A percentile compares a stretch with the other conserved stretches of the same genome.
These are phyloP conservation scores for Talaromyces stipitatus DNA, from an alignment of 495 filamentous ascomycete genomes.

Conservation along the genomic window DNA sequence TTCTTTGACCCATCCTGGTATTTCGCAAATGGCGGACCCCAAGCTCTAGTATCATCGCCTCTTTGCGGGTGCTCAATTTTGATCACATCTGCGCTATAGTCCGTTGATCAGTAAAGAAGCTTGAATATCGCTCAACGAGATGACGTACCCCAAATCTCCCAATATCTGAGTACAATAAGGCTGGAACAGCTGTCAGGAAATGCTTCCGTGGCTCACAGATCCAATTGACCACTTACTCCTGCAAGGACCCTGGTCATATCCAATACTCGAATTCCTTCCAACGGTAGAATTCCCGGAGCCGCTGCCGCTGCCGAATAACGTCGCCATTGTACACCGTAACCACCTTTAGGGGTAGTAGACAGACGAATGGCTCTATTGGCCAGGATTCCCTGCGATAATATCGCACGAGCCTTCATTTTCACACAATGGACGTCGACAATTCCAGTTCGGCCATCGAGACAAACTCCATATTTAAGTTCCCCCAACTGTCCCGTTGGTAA, in stretches of 20 bases:
- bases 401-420: neutral
- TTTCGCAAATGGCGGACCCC: conserved; percentile 90
- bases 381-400: neutral
- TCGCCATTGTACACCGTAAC: conserved; percentile 22
- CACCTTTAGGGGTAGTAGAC: neutral
- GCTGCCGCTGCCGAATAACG: conserved; percentile 23
- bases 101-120: conserved; percentile 11
- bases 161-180: conserved; percentile 97
- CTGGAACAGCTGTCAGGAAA: conserved; percentile 38
- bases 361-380: neutral
- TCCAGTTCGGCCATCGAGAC: neutral
- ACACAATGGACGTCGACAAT: neutral
- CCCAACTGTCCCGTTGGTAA: neutral
- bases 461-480: neutral
- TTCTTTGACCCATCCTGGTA: conserved; percentile 54
- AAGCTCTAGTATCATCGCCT: conserved; percentile 91
- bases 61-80: conserved; percentile 90
- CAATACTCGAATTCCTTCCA: conserved; percentile 79
- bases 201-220: neutral
- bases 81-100: conserved; percentile 79
- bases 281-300: conserved; percentile 46
- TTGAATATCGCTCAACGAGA: neutral
- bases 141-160: conserved; percentile 84
- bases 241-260: conserved; percentile 97
- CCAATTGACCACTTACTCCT: conserved; percentile 55